These are phyloP conservation scores for Ajuga chamaepitys DNA, from an alignment of 257 asterid species.

Conservation along the genomic window DNA sequence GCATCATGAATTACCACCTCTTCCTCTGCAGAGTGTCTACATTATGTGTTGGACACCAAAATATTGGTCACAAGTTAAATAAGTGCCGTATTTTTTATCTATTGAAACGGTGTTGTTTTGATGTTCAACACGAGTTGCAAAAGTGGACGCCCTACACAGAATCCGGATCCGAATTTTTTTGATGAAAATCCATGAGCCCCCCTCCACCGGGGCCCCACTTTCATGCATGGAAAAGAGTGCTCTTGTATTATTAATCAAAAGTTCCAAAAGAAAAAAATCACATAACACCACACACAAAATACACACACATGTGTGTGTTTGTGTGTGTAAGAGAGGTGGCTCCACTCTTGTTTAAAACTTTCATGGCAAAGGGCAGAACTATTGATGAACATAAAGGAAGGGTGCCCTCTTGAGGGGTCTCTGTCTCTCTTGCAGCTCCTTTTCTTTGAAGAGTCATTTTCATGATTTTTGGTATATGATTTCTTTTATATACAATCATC, in stretches of 20 bases:
- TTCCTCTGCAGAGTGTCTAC: too few species aligned
- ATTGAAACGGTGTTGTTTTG: too few species aligned
- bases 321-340: constrained; percentile 16
- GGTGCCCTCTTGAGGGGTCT: constrained; percentile 42
- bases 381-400: constrained; percentile 8
- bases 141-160: too few species aligned
- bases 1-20: too few species aligned
- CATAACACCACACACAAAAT: not conserved
- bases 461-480: constrained; percentile 10
- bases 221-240: constrained; percentile 55
- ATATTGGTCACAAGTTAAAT: too few species aligned
- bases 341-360: constrained; percentile 35
- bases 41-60: too few species aligned
- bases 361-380: constrained; percentile 22
- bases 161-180: too few species aligned
- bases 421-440: constrained; percentile 24
- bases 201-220: constrained; percentile 14
- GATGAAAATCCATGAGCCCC: constrained; percentile 23
- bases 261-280: constrained; percentile 15
- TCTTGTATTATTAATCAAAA: constrained; percentile 34
- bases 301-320: not conserved
- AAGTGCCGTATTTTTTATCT: too few species aligned
- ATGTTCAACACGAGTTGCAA: too few species aligned
- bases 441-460: constrained; percentile 46
- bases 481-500: too few species aligned